These are phyloP conservation scores for Choanephora cucurbitarum DNA, from an alignment of 371 early-diverging fungal species.

Conservation along the genomic window DNA sequence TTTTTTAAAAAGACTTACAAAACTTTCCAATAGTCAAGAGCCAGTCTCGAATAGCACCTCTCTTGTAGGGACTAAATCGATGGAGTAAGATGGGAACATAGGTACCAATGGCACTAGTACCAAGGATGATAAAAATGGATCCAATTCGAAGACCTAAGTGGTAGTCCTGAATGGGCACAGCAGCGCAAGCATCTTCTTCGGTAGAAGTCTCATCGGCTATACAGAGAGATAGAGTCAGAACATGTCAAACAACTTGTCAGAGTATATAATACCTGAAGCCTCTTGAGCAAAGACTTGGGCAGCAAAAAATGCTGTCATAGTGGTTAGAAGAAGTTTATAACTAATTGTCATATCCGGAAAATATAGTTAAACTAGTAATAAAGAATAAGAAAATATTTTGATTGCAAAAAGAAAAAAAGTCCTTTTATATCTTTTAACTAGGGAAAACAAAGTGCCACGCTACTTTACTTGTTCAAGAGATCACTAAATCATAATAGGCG, in stretches of 20 bases:
- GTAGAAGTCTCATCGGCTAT: background rate
- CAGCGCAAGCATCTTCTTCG: conserved; percentile 13
- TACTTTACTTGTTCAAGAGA: background rate
- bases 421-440: background rate
- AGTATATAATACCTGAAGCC: background rate
- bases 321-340: background rate
- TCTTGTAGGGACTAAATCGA: conserved; percentile 21
- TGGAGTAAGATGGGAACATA: conserved; percentile 30
- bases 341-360: background rate
- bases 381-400: background rate
- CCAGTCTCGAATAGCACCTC: conserved; percentile 22
- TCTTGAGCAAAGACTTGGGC: background rate
- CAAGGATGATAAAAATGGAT: conserved; percentile 30
- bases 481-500: background rate
- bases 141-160: conserved; percentile 26
- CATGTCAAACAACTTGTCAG: background rate
- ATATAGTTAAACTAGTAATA: background rate
- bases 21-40: conserved; percentile 32
- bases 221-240: conserved; percentile 1
- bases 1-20: conserved; percentile 7
- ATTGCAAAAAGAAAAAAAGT: background rate
- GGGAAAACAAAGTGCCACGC: background rate
- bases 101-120: conserved; percentile 28
- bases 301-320: background rate
- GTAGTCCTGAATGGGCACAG: conserved; percentile 16